Percentiles rank a stretch among this genome's conserved stretches.
phyloP scores from a whole-genome alignment of 140 eudicot genomes.

The Cichorium intybus region DNA sequence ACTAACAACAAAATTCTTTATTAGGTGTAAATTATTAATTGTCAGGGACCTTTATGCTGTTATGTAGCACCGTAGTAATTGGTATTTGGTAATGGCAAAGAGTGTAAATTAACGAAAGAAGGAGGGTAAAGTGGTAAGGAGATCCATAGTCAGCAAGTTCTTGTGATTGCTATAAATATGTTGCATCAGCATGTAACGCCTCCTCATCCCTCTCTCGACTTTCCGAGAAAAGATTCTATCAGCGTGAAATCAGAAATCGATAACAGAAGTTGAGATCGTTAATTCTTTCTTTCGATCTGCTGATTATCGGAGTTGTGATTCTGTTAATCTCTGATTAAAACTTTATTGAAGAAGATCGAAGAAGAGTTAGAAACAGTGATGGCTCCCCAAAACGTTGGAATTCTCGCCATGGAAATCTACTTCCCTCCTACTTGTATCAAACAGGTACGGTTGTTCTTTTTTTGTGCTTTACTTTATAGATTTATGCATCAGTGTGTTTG shows the following conservation, averaged over 20 bases:
- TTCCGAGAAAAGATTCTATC: conserved; percentile 11
- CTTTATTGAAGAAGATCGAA: conserved; percentile 8
- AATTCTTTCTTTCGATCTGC: conserved; percentile 22
- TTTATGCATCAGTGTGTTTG: neutral
- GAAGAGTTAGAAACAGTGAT: conserved; percentile 23
- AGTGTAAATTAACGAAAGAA: neutral
- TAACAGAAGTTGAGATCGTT: conserved; percentile 6
- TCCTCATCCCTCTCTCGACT: conserved; percentile 19
- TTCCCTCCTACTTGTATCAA: conserved; percentile 95
- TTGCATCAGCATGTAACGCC: conserved; percentile 32
- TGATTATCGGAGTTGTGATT: neutral
- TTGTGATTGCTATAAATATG: conserved; percentile 33
- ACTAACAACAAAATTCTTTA: neutral
- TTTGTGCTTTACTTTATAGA: neutral
- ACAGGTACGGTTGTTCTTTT: conserved; percentile 49
- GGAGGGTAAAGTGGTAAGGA: neutral
- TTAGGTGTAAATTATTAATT: neutral
- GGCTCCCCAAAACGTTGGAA: conserved; percentile 90
- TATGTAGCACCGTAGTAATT: neutral
- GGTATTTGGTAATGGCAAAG: neutral
- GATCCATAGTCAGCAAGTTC: conserved; percentile 23
- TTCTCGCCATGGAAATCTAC: conserved; percentile 96
- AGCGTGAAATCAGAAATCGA: conserved; percentile 14
- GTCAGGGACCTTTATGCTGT: neutral
- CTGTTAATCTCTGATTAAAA: neutral